Conservation (phyloP, 176 grass and related monocot species). For the Eragrostis curvula region DNA sequence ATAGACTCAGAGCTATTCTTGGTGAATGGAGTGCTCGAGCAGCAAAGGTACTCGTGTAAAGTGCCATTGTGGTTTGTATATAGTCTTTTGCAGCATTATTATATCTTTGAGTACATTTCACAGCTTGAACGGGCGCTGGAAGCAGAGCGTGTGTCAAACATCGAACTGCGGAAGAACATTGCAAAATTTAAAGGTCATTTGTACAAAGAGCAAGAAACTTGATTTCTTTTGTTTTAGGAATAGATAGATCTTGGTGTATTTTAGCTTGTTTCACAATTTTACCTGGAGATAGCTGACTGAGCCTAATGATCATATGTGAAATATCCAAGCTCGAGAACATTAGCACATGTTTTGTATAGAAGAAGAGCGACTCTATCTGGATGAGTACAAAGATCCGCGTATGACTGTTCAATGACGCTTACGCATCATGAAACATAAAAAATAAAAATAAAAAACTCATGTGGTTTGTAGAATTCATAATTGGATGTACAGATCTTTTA, state of each 20-base stretch:
- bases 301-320: not conserved
- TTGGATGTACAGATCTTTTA: slow-evolving; percentile 16
- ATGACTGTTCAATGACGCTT: not conserved
- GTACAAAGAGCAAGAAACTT: slow-evolving; percentile 41
- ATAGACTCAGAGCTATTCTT: slow-evolving; percentile 97
- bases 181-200: slow-evolving; percentile 48
- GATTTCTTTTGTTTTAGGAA: slow-evolving; percentile 27
- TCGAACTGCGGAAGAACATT: slow-evolving; percentile 67
- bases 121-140: slow-evolving; percentile 95
- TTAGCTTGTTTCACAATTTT: slow-evolving; percentile 15
- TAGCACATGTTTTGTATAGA: slow-evolving; percentile 7
- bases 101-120: slow-evolving; percentile 12
- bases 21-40: slow-evolving; percentile 97
- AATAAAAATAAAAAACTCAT: not conserved
- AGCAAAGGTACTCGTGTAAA: slow-evolving; percentile 67
- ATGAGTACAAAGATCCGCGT: slow-evolving; percentile 3
- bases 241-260: slow-evolving; percentile 13
- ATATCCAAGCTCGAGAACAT: not conserved
- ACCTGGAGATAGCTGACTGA: slow-evolving; percentile 22
- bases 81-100: slow-evolving; percentile 13
- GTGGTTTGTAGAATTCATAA: slow-evolving; percentile 14
- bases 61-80: slow-evolving; percentile 13
- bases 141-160: slow-evolving; percentile 71
- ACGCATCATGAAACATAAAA: slow-evolving; percentile 3
- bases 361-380: not conserved